Evolutionary conservation across 306 rosid species (phyloP).

Genomic region (Cicer cuneatum): DNA sequence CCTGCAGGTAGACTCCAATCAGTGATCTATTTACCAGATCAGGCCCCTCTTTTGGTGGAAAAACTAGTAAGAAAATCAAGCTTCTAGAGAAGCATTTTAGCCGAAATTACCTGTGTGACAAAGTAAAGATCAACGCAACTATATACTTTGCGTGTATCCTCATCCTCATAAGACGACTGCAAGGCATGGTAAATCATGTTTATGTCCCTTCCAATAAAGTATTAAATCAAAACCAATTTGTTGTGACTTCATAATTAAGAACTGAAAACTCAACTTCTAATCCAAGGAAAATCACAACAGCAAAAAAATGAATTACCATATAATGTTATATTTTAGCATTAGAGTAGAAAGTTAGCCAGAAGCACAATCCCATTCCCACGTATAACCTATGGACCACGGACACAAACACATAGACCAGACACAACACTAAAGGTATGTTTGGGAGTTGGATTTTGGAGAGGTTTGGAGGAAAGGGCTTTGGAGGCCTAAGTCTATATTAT

Average conservation of each 20-base stretch:
- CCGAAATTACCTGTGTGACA: slow-evolving; percentile 77
- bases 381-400: too few relatives aligned
- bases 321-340: not conserved
- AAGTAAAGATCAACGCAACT: slow-evolving; percentile 90
- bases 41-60: slow-evolving; percentile 5
- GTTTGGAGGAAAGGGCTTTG: too few relatives aligned
- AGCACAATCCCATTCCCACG: too few relatives aligned
- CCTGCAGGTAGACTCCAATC: slow-evolving; percentile 64
- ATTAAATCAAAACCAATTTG: slow-evolving; percentile 37
- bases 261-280: not conserved
- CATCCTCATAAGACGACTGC: slow-evolving; percentile 92
- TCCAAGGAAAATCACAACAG: not conserved
- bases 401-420: too few relatives aligned
- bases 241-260: not conserved
- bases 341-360: not conserved
- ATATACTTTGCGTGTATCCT: slow-evolving; percentile 64
- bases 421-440: too few relatives aligned
- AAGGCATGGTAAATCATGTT: slow-evolving; percentile 44
- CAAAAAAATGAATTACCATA: not conserved
- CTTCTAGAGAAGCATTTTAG: slow-evolving; percentile 8
- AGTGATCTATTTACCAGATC: slow-evolving; percentile 36
- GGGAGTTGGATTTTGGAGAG: too few relatives aligned
- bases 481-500: too few relatives aligned
- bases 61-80: not conserved
- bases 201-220: slow-evolving; percentile 27